Conservation (phyloP, 305 asterid species). For the Salvia sclarea region DNA sequence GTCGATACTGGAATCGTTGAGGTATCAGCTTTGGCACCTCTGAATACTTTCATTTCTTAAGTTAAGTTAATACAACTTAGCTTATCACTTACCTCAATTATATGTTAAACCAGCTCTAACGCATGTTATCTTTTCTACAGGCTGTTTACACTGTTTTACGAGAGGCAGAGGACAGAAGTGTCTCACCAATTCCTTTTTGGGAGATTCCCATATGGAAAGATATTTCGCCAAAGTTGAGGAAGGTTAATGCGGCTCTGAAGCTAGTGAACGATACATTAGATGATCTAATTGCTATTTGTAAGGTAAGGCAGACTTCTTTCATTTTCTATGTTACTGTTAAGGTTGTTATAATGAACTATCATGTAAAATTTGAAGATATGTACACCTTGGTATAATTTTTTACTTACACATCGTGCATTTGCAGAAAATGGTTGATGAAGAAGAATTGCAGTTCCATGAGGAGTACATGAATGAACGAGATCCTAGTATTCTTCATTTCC, state of each 20-base stretch:
- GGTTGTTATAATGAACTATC: neutral
- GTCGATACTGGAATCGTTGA: conserved; percentile 88
- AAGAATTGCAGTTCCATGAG: conserved; percentile 95
- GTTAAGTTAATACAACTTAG: conserved; percentile 15
- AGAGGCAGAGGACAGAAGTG: conserved; percentile 96
- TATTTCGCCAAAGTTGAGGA: conserved; percentile 84
- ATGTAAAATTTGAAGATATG: conserved; percentile 4
- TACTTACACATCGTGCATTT: conserved; percentile 29
- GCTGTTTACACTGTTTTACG: conserved; percentile 93
- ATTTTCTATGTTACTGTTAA: neutral
- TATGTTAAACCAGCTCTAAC: conserved; percentile 26
- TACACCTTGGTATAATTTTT: neutral
- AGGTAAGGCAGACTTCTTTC: conserved; percentile 50
- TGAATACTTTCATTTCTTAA: conserved; percentile 19
- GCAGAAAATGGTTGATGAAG: conserved; percentile 95
- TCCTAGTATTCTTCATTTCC: conserved; percentile 97
- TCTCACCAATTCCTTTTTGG: conserved; percentile 94
- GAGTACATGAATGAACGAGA: conserved; percentile 97
- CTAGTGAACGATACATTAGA: conserved; percentile 79
- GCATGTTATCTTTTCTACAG: conserved; percentile 44
- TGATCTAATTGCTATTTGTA: conserved; percentile 80
- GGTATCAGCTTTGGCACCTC: conserved; percentile 48
- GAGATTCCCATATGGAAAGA: conserved; percentile 99
- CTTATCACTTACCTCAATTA: conserved; percentile 9
- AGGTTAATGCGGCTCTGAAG: conserved; percentile 81